Conservation (phyloP, 495 filamentous ascomycete genomes). For the Penicillium robsamsonii region DNA sequence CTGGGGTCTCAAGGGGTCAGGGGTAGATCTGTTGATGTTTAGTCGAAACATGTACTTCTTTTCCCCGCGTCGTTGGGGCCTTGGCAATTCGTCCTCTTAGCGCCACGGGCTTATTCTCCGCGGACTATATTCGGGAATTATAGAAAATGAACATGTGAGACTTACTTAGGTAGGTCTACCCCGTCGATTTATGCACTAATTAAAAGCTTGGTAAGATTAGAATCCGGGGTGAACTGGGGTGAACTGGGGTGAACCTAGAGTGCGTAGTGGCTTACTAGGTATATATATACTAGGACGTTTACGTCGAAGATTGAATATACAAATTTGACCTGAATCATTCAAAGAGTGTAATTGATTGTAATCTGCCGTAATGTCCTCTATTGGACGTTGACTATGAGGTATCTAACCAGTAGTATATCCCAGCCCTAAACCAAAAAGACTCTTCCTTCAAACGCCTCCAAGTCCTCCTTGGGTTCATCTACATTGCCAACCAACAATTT, state of each 20-base stretch:
- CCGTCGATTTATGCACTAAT: not conserved
- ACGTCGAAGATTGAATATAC: not conserved
- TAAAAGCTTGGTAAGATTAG: not conserved
- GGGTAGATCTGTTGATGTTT: constrained; percentile 1
- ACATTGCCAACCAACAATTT: constrained; percentile 9
- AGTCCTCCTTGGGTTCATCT: not conserved
- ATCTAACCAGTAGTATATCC: not conserved
- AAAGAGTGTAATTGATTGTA: not conserved
- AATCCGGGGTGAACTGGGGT: not conserved
- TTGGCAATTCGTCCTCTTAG: constrained; percentile 11
- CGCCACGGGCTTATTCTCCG: constrained; percentile 4
- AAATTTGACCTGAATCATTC: not conserved
- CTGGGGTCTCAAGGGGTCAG: not conserved
- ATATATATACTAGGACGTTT: not conserved
- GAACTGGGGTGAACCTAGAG: not conserved
- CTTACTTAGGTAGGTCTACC: not conserved
- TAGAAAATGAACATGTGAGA: not conserved
- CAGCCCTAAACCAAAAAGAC: constrained; percentile 9
- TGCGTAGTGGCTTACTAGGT: not conserved
- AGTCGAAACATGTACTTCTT: constrained; percentile 2
- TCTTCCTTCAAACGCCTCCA: constrained; percentile 11
- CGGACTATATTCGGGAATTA: not conserved
- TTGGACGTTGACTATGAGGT: not conserved
- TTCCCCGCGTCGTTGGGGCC: constrained; percentile 8
- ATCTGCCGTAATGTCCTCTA: not conserved